Evolutionary conservation across 768 basidiomycete genomes (phyloP).

Genomic region (Krasilnikovozyma curviuscula): DNA sequence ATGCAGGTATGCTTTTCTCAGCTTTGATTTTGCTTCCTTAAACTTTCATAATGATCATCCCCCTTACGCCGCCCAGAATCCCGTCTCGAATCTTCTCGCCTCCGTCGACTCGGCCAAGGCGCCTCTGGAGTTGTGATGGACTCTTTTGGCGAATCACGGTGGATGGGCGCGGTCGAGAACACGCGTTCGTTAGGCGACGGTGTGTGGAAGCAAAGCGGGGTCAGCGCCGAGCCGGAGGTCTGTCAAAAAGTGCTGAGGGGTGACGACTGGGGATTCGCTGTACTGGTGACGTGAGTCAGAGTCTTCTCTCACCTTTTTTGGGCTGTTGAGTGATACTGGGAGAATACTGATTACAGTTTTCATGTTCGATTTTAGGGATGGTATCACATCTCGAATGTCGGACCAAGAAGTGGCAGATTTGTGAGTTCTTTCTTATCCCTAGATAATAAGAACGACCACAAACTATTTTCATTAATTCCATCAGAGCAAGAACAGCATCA

Average conservation of each 20-base stretch:
- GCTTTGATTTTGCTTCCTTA: too few species aligned
- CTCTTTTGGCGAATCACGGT: conserved; percentile 84
- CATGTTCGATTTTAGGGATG: conserved; percentile 33
- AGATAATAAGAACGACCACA: background rate
- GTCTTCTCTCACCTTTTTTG: background rate
- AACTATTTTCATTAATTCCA: background rate
- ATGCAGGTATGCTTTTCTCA: too few species aligned
- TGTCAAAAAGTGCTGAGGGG: too few species aligned
- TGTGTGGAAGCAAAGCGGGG: conserved; percentile 69
- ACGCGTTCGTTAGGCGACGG: conserved; percentile 78
- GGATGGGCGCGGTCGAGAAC: conserved; percentile 89
- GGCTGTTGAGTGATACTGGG: background rate
- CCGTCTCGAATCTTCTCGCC: conserved; percentile 58
- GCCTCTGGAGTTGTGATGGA: conserved; percentile 64
- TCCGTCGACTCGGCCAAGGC: conserved; percentile 53
- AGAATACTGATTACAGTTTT: background rate
- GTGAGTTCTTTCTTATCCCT: background rate
- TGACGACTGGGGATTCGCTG: background rate
- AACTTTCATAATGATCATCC: too few species aligned
- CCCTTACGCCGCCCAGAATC: too few species aligned
- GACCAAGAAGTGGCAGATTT: conserved; percentile 91
- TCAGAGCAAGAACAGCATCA: background rate
- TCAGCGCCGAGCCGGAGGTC: conserved; percentile 85
- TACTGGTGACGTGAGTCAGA: background rate
- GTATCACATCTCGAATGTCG: conserved; percentile 71